These are phyloP conservation scores for Alternaria dauci DNA, from an alignment of 2,329 filamentous ascomycete species.

Conservation along the genomic window DNA sequence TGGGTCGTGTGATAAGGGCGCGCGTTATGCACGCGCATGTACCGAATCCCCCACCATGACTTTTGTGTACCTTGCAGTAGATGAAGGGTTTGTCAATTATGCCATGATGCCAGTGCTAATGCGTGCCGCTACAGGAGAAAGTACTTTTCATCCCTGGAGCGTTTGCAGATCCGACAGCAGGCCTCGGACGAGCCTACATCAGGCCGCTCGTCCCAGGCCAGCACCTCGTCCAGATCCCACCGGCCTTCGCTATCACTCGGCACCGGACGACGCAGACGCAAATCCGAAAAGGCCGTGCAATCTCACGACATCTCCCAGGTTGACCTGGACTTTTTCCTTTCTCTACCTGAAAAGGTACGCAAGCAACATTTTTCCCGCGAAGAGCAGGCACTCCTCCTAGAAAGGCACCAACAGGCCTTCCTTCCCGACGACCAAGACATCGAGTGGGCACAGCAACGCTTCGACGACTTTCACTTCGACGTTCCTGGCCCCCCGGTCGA, in stretches of 20 bases:
- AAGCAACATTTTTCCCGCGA: constrained; percentile 74
- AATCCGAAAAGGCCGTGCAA: constrained; percentile 38
- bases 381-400: constrained; percentile 70
- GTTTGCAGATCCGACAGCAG: constrained; percentile 70
- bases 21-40: constrained; percentile 38
- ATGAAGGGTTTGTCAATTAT: constrained; percentile 14
- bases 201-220: constrained; percentile 36
- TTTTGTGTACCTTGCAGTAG: constrained; percentile 42
- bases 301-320: constrained; percentile 56
- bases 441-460: constrained; percentile 38
- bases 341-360: constrained; percentile 75
- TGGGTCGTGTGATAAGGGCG: constrained; percentile 28
- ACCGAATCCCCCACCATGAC: constrained; percentile 28
- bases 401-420: constrained; percentile 31
- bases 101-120: constrained; percentile 36
- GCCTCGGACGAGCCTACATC: constrained; percentile 38
- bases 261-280: constrained; percentile 46
- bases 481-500: constrained; percentile 25
- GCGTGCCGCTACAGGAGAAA: constrained; percentile 56
- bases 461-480: constrained; percentile 46
- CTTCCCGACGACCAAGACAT: constrained; percentile 19
- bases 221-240: constrained; percentile 29
- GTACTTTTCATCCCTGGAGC: constrained; percentile 78
- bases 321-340: constrained; percentile 73
- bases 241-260: constrained; percentile 31